phyloP scores from a whole-genome alignment of 208 protist species.

The Eutreptiella sp. region DNA sequence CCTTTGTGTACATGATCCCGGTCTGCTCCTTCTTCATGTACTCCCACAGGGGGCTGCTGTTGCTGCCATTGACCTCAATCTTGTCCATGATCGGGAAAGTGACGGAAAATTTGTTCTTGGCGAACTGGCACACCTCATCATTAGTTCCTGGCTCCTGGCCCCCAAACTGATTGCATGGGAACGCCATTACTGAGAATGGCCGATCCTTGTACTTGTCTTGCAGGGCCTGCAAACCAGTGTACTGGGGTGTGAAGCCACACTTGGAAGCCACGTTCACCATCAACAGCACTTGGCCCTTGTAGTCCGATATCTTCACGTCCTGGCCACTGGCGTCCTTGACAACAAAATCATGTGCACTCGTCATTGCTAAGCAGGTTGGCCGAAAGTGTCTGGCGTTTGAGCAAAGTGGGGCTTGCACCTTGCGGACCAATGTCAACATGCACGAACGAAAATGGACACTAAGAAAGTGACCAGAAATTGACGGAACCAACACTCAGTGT shows the following conservation, averaged over 20 bases:
- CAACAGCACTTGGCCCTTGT: conserved; percentile 71
- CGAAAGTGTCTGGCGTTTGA: too few relatives aligned
- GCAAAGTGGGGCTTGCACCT: too few relatives aligned
- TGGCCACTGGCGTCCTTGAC: conserved; percentile 11
- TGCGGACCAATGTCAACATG: too few relatives aligned
- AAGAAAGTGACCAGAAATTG: too few relatives aligned
- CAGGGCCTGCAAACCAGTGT: conserved; percentile 60
- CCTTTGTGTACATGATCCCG: conserved; percentile 51
- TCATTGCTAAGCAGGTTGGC: too few relatives aligned
- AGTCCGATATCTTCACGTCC: conserved; percentile 15
- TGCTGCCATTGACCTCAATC: conserved; percentile 73
- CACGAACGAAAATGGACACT: too few relatives aligned
- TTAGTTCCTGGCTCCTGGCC: conserved; percentile 67
- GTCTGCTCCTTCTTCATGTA: conserved; percentile 62
- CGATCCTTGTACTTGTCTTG: conserved; percentile 72
- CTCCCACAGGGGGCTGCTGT: conserved; percentile 63
- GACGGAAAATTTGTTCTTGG: conserved; percentile 51
- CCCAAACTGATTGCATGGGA: conserved; percentile 83
- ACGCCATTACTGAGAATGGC: conserved; percentile 73
- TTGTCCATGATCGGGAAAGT: conserved; percentile 79
- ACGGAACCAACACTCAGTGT: too few relatives aligned
- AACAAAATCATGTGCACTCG: conserved; percentile 26
- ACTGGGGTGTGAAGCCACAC: conserved; percentile 75
- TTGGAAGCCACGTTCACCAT: conserved; percentile 83
- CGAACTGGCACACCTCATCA: conserved; percentile 62